Conservation (phyloP, 2,329 filamentous ascomycete genomes). For the Aureobasidium melanogenum region DNA sequence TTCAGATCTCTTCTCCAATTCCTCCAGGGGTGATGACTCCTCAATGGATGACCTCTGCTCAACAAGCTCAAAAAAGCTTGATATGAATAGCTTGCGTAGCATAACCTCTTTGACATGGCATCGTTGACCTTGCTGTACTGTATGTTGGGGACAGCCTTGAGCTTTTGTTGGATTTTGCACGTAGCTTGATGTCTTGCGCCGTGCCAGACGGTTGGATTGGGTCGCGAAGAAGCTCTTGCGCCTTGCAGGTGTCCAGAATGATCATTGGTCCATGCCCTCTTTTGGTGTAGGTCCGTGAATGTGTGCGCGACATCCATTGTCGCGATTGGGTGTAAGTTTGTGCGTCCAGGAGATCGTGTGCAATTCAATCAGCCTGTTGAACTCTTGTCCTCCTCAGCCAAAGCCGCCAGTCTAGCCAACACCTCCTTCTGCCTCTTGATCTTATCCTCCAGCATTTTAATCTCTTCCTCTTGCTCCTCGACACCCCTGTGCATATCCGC, state of each 20-base stretch:
- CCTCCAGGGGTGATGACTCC: not conserved
- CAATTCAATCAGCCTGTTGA: constrained; percentile 3
- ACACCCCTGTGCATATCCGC: constrained; percentile 61
- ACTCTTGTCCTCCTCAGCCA: constrained; percentile 27
- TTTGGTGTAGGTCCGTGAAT: not conserved
- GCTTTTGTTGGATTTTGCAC: not conserved
- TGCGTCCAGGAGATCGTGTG: not conserved
- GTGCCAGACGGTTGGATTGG: not conserved
- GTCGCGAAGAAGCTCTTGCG: not conserved
- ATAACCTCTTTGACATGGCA: too few species aligned
- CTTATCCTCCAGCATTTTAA: constrained; percentile 54
- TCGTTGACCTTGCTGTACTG: not conserved
- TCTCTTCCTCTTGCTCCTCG: constrained; percentile 63
- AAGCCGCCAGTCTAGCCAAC: constrained; percentile 38
- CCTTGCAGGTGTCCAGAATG: not conserved
- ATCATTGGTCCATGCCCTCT: not conserved
- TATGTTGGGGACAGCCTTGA: not conserved
- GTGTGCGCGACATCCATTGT: not conserved
- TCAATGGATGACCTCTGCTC: not conserved
- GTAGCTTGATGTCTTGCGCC: not conserved
- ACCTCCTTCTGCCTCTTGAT: constrained; percentile 55
- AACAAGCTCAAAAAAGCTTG: not conserved
- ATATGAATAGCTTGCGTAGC: not conserved
- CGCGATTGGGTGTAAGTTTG: not conserved
- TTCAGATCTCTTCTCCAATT: not conserved